Evolutionary conservation across 1,284 basidiomycete genomes (phyloP), one percentile per base, ranked within the genome.

Genomic region (Amylostereum chailletii): DNA sequence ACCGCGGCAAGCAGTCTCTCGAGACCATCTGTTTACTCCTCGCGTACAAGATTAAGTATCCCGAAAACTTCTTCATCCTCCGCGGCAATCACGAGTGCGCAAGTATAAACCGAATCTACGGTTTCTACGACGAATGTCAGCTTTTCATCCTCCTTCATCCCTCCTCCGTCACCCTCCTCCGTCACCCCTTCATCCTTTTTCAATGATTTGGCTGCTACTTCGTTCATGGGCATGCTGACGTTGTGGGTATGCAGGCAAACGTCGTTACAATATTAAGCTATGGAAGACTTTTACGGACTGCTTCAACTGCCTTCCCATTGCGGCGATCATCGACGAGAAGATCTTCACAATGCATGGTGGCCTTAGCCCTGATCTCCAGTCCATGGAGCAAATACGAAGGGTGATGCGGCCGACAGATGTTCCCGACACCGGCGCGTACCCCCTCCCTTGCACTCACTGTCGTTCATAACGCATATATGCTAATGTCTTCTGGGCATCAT

Each of bases 321-420:
- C 93, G 45, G 92, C 92, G 57, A 94, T 95, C 71, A 95, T 95
- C 64, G 93, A 95, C 71, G 92, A 95, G 69, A 94, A 95, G 75
- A 95, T 95, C 65, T 94, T 95, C 68, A 94, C 91, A 46, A 90
- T 90, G 89, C 91, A 95, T 61, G 89, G 90, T 46, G 87, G 88
- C 44, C 77, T 97, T 60, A 94, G 90, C 69, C 95, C 96, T 46
- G 94, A 98, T 71, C 75, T 99, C 56, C 94, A 98, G 76, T 93
- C 89, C 63, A 99, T 99, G 95, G 95, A 99, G 71, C 94, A 99
- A 76, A 99, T 99, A 75, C 81, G 96, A 67, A 82, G 95, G 66
- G 94, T 99, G 46, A 98, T 98, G 95, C 79, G 95, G 72, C 96
- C 95, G 38, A 99, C 95, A 52, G 95, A 99, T 70, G 95, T 99